Base-by-base conservation (phyloP, 176 grass and related monocot genomes). In the Phragmites australis region DNA sequence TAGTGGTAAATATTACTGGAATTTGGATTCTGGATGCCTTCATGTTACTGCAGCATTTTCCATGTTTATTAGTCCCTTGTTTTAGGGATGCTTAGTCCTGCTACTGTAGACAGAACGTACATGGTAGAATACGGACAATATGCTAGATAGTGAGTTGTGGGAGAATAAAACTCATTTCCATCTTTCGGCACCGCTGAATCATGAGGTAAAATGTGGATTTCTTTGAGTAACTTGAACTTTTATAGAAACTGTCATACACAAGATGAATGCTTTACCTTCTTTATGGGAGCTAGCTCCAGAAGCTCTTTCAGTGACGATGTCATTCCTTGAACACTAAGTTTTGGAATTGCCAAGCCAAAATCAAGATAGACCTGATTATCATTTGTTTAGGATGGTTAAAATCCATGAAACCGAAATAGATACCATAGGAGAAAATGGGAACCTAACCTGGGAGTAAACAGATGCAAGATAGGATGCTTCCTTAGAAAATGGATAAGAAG, bases 381-480 rank as follows among this genome's bases (percentile, higher is more conserved):
- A 14, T 30, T 74, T 80, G 14, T 65, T 34, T 77, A 56, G 19
- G 8, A 59, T 75, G 5, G 73, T 85, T 70, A 70, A 79, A 82
- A 34, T 44, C 50, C 21, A 75, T 41, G 14, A 75, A 78, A 77
- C 3, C 16, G 32, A 13, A 64, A 75, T 74, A 18, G 26, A 72
- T 44, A 55, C 16, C 21, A 29, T 22, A 68, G 30, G 39, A 79
- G 42, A 63, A 69, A 73, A 60, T 60, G 50, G 23, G 49, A 22
- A 29, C 23, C 68, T 74, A 79, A 99, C 96, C 96, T 99, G 96
- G 37, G 92, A 87, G 75, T 99, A 99, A 82, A 91, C 96, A 58
- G 96, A 99, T 81, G 96, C 86, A 88, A 99, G 92, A 89, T 95
- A 93, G 43, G 96, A 99, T 79, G 96, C 92, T 99, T 99, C 96